phyloP scores from a whole-genome alignment of 108 stramenopile species.

The Nannochloropsis gaditana region DNA sequence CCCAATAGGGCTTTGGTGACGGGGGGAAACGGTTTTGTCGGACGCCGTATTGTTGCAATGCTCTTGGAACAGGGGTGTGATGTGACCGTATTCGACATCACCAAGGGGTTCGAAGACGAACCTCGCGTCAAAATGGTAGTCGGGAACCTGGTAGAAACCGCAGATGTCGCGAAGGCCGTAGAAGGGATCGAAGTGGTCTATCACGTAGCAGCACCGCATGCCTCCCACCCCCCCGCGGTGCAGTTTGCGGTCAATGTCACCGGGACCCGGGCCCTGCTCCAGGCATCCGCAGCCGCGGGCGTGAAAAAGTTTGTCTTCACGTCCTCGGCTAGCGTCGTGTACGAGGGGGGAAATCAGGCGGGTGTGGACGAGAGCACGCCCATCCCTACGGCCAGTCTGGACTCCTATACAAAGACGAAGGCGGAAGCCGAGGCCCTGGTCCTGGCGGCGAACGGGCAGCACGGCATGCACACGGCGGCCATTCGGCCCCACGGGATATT shows the following conservation, averaged over 20 bases:
- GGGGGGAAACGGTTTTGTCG: conserved; percentile 27
- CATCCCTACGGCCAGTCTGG: conserved; percentile 30
- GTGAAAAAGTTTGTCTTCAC: conserved; percentile 44
- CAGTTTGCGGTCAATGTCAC: neutral
- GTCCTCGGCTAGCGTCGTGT: conserved; percentile 47
- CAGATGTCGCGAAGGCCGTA: conserved; percentile 28
- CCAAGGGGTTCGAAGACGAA: neutral
- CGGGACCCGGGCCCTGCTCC: conserved; percentile 40
- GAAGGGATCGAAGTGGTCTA: conserved; percentile 42
- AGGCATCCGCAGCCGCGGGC: conserved; percentile 35
- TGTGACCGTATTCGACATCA: conserved; percentile 23
- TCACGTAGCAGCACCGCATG: conserved; percentile 36
- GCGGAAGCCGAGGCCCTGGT: conserved; percentile 46
- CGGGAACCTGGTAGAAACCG: conserved; percentile 21
- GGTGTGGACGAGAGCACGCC: conserved; percentile 37
- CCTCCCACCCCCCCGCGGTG: neutral
- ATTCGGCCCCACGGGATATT: conserved; percentile 47
- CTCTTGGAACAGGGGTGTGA: conserved; percentile 15
- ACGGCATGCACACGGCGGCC: conserved; percentile 43
- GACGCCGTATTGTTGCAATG: conserved; percentile 10
- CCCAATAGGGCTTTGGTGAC: conserved; percentile 27
- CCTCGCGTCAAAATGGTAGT: conserved; percentile 20
- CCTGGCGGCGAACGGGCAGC: conserved; percentile 23
- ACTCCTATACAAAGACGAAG: conserved; percentile 30
- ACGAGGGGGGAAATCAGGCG: conserved; percentile 30